Evolutionary conservation across 768 basidiomycete genomes (phyloP), one percentile per base, ranked within the genome.

Genomic region (Suillus cothurnatus): DNA sequence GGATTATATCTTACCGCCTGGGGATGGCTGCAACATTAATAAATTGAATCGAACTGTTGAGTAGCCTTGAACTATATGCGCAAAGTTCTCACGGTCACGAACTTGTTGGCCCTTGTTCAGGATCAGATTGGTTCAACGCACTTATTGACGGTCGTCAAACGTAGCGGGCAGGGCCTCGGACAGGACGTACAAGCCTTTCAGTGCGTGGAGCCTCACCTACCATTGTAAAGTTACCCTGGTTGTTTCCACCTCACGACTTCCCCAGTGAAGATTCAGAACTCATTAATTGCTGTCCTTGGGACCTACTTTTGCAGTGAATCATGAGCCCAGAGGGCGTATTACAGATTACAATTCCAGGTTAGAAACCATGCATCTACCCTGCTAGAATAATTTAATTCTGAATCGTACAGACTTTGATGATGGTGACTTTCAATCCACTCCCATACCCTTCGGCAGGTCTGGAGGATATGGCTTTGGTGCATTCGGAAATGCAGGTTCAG

Each of bases 401-500:
- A 38, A 6, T 50, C 57, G 55, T 64, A 38, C 71, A 94, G 93
- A 92, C 74, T 90, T 94, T 77, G 90, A 89, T 70, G 92, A 93
- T 69, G 90, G 91, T 67, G 88, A 91, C 70, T 85, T 84, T 65
- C 74, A 77, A 67, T 81, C 85, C 4, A 86, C 91, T 23, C 80
- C 84, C 26, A 86, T 86, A 61, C 87, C 91, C 2, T 93, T 94
- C 77, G 89, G 90, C 62, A 87, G 91, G 38, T 75, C 84, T 61
- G 85, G 78, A 58, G 78, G 74, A 17, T 82, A 84, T 72, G 82
- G 84, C 23, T 82, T 84, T 58, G 80, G 80, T 39, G 77, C 75
- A 64, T 74, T 79, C 49, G 71, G 71, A 17, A 68, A 70, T 50
- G 66, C 69, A 9, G 71, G 71, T 57, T 82, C 86, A 36, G 89